Evolutionary conservation across 2,329 filamentous ascomycete genomes (phyloP), one percentile per base, ranked within the genome.

Genomic region (Paraconiothyrium sp.): DNA sequence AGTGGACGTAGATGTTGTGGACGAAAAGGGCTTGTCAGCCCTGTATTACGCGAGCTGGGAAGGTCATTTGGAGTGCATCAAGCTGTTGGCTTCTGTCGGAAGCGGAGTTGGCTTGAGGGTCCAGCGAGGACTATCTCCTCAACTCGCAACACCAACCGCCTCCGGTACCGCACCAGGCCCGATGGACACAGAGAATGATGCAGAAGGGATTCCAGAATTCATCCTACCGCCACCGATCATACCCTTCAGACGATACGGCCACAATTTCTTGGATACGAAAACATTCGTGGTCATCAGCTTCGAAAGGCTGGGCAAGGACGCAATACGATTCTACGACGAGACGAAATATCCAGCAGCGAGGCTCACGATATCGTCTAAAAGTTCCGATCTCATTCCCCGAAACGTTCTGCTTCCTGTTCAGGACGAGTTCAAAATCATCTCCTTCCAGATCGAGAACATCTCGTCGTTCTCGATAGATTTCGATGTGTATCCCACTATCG

Each of bases 21-120:
- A 99, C 74, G 95, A 99, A 80, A 99, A 98, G 76, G 90, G 89
- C 16, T 85, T 98, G 4, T 93, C 94, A 2, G 94, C 95, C 32
- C 93, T 98, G 89, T 99, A 99, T 79, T 99, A 99, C 79, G 95
- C 95, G 14, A 94, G 93, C 0, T 99, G 95, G 95, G 95, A 99
- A 81, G 95, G 95, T 0, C 92, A 98, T 75, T 81, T 98, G 58
- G 91, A 94, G 72, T 98, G 95, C 81, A 97, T 99, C 92, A 90
- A 90, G 72, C 85, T 97, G 8, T 86, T 99, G 35, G 89, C 89
- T 4, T 88, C 89, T 1, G 79, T 81, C 27, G 76, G 72, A 46
- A 76, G 71, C 34, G 73, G 70, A 24, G 72, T 74, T 59, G 77
- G 71, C 37, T 71, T 76, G 61, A 71, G 60, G 57, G 76, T 58